phyloP scores from a whole-genome alignment of 2,329 filamentous ascomycete species.

The Fusarium falciforme region DNA sequence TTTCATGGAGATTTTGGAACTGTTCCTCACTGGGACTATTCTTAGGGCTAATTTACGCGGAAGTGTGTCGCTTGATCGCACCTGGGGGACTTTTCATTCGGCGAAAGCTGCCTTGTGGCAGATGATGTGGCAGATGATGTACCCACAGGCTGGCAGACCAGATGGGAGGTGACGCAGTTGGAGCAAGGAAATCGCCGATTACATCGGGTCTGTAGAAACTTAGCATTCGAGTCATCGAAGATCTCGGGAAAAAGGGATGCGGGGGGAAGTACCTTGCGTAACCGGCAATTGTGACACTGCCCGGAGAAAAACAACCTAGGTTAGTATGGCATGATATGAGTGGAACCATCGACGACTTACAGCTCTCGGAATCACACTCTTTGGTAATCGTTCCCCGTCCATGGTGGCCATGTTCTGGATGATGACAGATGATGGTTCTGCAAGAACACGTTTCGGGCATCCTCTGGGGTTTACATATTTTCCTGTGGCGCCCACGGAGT shows the following conservation, averaged over 20 bases:
- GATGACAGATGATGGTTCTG: neutral
- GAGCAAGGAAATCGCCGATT: neutral
- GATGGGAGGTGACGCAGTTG: neutral
- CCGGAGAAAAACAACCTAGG: neutral
- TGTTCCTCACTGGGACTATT: neutral
- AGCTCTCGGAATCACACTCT: neutral
- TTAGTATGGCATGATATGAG: neutral
- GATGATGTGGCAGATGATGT: neutral
- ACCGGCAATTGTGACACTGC: neutral
- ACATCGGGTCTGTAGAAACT: neutral
- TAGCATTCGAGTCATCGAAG: neutral
- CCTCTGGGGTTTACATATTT: neutral
- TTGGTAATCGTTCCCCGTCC: neutral
- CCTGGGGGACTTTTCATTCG: neutral
- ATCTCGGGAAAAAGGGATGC: neutral
- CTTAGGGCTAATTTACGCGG: neutral
- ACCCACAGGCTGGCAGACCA: neutral
- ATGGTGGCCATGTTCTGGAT: neutral
- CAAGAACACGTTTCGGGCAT: neutral
- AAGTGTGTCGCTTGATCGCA: neutral
- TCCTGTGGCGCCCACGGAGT: neutral
- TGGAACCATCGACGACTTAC: neutral
- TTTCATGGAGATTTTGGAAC: neutral
- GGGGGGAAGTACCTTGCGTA: neutral
- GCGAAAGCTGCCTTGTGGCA: neutral